Conservation (phyloP, 177 flowering plant species). For the Vitis hybrid region DNA sequence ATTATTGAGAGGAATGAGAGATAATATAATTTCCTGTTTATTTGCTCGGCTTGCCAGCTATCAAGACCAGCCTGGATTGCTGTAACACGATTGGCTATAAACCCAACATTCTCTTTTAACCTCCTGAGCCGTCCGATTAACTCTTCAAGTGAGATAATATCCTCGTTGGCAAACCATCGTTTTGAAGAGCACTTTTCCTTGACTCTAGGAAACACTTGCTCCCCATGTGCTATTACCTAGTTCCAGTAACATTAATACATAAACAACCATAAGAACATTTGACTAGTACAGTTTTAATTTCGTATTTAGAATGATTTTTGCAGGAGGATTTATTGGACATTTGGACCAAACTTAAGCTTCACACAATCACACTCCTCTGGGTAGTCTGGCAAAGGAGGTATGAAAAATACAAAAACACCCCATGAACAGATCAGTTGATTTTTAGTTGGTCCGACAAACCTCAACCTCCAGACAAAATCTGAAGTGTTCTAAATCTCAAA, state of each 20-base stretch:
- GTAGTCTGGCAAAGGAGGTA: no score
- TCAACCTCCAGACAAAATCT: no score
- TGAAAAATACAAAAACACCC: not conserved
- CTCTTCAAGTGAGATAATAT: slow-evolving; percentile 76
- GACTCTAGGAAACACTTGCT: slow-evolving; percentile 97
- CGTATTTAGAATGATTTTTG: not conserved
- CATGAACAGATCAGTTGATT: not conserved
- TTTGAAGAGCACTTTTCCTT: slow-evolving; percentile 84
- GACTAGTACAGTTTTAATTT: not conserved
- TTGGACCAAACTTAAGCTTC: not conserved
- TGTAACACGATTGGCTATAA: slow-evolving; percentile 85
- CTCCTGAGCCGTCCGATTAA: slow-evolving; percentile 76
- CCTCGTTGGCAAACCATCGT: slow-evolving; percentile 78
- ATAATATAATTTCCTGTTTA: slow-evolving; percentile 87
- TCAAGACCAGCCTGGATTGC: slow-evolving; percentile 95
- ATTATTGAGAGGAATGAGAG: slow-evolving; percentile 91
- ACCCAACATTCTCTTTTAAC: slow-evolving; percentile 92
- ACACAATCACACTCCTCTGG: not conserved
- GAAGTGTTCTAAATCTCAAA: not conserved
- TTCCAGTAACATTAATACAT: slow-evolving; percentile 1
- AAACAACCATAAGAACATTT: not conserved
- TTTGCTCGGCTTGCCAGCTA: slow-evolving; percentile 99
- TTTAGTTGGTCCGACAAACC: not conserved
- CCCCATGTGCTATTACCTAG: slow-evolving; percentile 94
- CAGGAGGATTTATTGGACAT: not conserved